phyloP scores from a whole-genome alignment of 1,284 basidiomycete genomes.

The Coniophora puteana region DNA sequence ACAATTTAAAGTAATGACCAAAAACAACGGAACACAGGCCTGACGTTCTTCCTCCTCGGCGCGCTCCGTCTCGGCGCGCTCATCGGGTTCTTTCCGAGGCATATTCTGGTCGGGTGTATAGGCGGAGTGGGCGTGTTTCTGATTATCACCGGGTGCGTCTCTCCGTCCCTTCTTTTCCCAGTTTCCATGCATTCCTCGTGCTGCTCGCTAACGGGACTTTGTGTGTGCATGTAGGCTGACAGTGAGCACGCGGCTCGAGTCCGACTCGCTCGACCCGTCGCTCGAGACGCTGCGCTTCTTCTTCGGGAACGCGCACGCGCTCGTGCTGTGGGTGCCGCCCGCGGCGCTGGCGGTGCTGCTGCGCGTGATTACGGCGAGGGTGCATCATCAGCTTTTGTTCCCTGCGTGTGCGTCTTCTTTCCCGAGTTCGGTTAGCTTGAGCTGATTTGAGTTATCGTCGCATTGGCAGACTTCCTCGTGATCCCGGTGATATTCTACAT shows the following conservation, averaged over 20 bases:
- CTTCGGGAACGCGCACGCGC: slow-evolving; percentile 55
- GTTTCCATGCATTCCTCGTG: slow-evolving; percentile 1
- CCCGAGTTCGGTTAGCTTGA: not conserved
- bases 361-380: slow-evolving; percentile 77
- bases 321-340: slow-evolving; percentile 76
- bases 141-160: slow-evolving; percentile 75
- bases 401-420: slow-evolving; percentile 66
- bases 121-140: slow-evolving; percentile 96
- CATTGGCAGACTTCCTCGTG: slow-evolving; percentile 68
- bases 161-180: not conserved
- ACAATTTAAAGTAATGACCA: no score
- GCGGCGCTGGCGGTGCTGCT: slow-evolving; percentile 77
- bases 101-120: slow-evolving; percentile 95
- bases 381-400: slow-evolving; percentile 89
- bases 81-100: slow-evolving; percentile 95
- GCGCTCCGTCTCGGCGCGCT: slow-evolving; percentile 79
- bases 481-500: slow-evolving; percentile 88
- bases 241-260: slow-evolving; percentile 80
- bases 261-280: slow-evolving; percentile 70
- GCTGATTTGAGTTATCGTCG: slow-evolving; percentile 1
- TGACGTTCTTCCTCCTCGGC: slow-evolving; percentile 88
- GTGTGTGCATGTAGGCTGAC: slow-evolving; percentile 51
- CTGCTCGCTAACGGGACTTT: not conserved
- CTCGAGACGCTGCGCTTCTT: slow-evolving; percentile 61
- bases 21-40: slow-evolving; percentile 50